These are phyloP conservation scores for Cercospora nicotianae DNA, from an alignment of 2,329 filamentous ascomycete species.

Conservation along the genomic window DNA sequence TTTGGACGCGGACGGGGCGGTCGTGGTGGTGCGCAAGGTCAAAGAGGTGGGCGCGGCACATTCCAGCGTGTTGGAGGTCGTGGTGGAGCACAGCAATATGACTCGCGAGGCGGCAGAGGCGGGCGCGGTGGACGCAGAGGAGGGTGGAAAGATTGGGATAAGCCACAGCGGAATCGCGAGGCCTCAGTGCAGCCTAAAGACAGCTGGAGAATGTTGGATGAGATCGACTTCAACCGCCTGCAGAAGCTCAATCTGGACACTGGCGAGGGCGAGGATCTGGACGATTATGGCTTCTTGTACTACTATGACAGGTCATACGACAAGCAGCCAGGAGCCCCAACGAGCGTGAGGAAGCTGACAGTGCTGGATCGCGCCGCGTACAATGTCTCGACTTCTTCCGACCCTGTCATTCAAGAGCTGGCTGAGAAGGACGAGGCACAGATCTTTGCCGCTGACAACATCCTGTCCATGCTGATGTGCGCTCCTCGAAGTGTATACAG, in stretches of 20 bases:
- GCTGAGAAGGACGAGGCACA: conserved; percentile 94
- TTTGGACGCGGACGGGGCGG: conserved; percentile 71
- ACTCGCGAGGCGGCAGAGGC: conserved; percentile 68
- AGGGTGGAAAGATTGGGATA: conserved; percentile 98
- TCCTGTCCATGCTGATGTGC: conserved; percentile 99
- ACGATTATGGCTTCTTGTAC: conserved; percentile 95
- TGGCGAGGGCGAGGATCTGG: conserved; percentile 91
- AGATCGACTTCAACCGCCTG: conserved; percentile 97
- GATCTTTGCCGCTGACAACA: conserved; percentile 95
- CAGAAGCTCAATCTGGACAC: conserved; percentile 94
- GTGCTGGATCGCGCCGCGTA: conserved; percentile 92
- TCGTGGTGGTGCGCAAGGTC: conserved; percentile 66
- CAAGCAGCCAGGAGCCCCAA: conserved; percentile 82
- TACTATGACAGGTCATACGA: conserved; percentile 96
- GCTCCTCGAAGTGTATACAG: conserved; percentile 94
- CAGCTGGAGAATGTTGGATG: conserved; percentile 93
- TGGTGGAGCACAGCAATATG: conserved; percentile 69
- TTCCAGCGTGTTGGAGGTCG: conserved; percentile 71
- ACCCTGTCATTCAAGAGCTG: conserved; percentile 95
- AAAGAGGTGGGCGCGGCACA: conserved; percentile 68
- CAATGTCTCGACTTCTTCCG: conserved; percentile 95
- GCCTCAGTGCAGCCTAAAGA: conserved; percentile 94
- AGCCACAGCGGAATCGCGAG: conserved; percentile 93
- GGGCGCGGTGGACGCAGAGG: conserved; percentile 80
- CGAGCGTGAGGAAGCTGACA: conserved; percentile 80